A percentile compares a stretch with the other conserved stretches of the same genome.
Evolutionary conservation across 106 monocot species (phyloP).

Genomic region (Dendrobium nobile): DNA sequence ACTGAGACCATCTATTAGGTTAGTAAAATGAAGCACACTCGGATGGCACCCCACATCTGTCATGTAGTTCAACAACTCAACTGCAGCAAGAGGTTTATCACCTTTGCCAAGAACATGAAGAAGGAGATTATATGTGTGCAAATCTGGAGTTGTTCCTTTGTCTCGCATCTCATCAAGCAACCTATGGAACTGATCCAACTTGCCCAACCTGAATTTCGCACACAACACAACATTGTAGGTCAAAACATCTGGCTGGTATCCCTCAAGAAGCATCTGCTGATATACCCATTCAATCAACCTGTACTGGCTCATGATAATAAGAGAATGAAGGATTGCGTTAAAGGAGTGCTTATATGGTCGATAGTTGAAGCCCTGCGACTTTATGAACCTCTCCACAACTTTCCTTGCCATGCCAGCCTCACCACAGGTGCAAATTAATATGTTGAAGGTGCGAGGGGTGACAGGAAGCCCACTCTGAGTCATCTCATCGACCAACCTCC

Average conservation of each 20-base stretch:
- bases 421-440: conserved; percentile 52
- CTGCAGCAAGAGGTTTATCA: conserved; percentile 80
- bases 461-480: conserved; percentile 50
- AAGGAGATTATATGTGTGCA: conserved; percentile 77
- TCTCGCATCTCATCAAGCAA: conserved; percentile 72
- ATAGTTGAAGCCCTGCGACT: conserved; percentile 66
- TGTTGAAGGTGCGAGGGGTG: conserved; percentile 68
- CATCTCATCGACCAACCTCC: conserved; percentile 80
- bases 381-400: conserved; percentile 70
- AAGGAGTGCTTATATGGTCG: conserved; percentile 76
- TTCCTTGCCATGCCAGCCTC: conserved; percentile 59
- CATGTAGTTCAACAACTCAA: conserved; percentile 82
- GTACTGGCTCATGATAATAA: conserved; percentile 54
- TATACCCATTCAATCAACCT: conserved; percentile 87
- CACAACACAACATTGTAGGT: conserved; percentile 81
- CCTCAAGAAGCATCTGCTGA: conserved; percentile 55
- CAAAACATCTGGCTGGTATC: conserved; percentile 55
- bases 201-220: conserved; percentile 75
- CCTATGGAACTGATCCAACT: conserved; percentile 72
- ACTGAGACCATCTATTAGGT: conserved; percentile 80
- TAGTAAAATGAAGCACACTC: conserved; percentile 80
- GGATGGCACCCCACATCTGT: conserved; percentile 52
- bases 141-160: conserved; percentile 58
- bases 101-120: conserved; percentile 88
- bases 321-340: conserved; percentile 77